phyloP scores from a whole-genome alignment of 1,139 yeast genomes.

The Cylindricascospora bacillispora region DNA sequence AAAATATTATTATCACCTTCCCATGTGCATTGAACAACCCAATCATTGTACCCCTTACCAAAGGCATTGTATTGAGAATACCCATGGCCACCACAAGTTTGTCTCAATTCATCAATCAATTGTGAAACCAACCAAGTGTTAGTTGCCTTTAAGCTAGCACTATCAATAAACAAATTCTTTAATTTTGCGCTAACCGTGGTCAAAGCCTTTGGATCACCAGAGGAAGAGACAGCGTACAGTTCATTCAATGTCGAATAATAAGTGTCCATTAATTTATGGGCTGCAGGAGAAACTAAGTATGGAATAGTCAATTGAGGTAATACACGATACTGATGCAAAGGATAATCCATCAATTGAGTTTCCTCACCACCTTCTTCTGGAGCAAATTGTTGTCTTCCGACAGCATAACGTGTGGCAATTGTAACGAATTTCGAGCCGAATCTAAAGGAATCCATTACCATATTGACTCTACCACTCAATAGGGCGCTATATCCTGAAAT shows the following conservation, averaged over 20 bases:
- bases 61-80: constrained; percentile 83
- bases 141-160: constrained; percentile 83
- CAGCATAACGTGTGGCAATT: constrained; percentile 78
- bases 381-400: constrained; percentile 80
- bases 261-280: constrained; percentile 49
- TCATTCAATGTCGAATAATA: constrained; percentile 39
- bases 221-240: constrained; percentile 41
- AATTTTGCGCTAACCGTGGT: constrained; percentile 32
- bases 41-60: constrained; percentile 78
- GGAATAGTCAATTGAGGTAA: constrained; percentile 69
- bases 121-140: constrained; percentile 77
- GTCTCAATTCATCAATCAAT: constrained; percentile 79
- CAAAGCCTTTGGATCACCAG: constrained; percentile 37
- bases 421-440: constrained; percentile 69
- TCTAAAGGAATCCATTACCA: constrained; percentile 79
- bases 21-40: constrained; percentile 97
- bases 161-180: constrained; percentile 70
- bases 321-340: constrained; percentile 76
- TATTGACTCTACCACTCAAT: constrained; percentile 76
- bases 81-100: constrained; percentile 97
- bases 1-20: constrained; percentile 90
- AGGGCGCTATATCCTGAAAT: constrained; percentile 71
- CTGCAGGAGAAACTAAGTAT: constrained; percentile 66
- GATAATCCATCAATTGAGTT: constrained; percentile 64
- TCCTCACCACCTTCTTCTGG: constrained; percentile 27